Percentiles rank a stretch among this genome's conserved stretches.
Conservation (phyloP, 805 yeast species). For the Suhomyces prunicola region DNA sequence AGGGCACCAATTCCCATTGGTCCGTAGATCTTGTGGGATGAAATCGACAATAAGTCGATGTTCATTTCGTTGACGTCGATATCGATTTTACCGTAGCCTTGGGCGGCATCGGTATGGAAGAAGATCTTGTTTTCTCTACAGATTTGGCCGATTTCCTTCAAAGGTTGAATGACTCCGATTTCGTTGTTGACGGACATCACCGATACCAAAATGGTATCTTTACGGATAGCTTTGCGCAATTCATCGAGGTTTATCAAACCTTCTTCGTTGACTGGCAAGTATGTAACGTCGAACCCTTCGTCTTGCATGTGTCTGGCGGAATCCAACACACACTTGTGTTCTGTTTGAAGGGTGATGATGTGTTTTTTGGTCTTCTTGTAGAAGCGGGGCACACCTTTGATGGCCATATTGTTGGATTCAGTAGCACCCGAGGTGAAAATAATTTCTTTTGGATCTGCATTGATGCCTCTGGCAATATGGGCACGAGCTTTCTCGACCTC, state of each 20-base stretch:
- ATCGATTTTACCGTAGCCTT: conserved; percentile 92
- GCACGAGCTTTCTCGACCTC: conserved; percentile 86
- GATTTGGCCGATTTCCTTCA: conserved; percentile 86
- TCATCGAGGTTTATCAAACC: conserved; percentile 79
- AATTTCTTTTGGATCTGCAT: conserved; percentile 95
- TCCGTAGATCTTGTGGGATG: conserved; percentile 96
- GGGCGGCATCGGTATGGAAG: conserved; percentile 98
- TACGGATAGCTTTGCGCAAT: conserved; percentile 78
- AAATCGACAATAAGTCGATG: conserved; percentile 88
- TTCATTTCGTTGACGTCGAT: conserved; percentile 91
- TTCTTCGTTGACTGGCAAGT: conserved; percentile 75
- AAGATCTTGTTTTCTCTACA: conserved; percentile 87
- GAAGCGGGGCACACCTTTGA: conserved; percentile 95
- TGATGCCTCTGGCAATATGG: conserved; percentile 77
- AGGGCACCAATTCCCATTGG: conserved; percentile 98
- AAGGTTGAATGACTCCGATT: conserved; percentile 95
- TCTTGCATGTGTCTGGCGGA: conserved; percentile 93
- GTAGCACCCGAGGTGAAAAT: conserved; percentile 98
- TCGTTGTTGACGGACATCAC: conserved; percentile 98
- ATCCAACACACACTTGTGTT: conserved; percentile 98
- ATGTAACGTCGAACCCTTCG: conserved; percentile 95
- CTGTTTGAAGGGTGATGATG: conserved; percentile 93
- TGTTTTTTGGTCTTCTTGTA: conserved; percentile 88
- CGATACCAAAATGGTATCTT: conserved; percentile 87
- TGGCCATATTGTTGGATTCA: conserved; percentile 90